A percentile compares a stretch with the other conserved stretches of the same genome.
phyloP scores from a whole-genome alignment of 257 asterid species.

The Nicotiana otophora region DNA sequence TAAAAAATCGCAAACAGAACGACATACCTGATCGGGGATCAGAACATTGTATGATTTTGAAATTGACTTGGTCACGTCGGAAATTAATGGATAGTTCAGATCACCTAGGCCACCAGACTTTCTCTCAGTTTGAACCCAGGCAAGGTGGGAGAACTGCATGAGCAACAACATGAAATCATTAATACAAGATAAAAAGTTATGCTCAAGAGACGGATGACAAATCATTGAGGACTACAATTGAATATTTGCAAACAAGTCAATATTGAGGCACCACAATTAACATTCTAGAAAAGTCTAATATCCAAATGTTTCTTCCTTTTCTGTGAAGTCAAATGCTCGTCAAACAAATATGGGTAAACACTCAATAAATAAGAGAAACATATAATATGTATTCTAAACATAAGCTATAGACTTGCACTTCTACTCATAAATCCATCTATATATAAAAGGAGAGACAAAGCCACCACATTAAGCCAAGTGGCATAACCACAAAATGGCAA shows the following conservation, averaged over 20 bases:
- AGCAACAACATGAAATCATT: slow-evolving; percentile 20
- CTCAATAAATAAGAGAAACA: no score
- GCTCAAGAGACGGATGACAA: neutral
- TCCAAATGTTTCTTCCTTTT: no score
- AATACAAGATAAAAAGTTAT: neutral
- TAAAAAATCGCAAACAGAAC: neutral
- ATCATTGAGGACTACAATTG: neutral
- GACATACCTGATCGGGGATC: slow-evolving; percentile 68
- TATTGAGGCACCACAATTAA: neutral
- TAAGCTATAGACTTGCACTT: no score
- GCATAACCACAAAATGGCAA: no score
- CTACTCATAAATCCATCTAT: no score
- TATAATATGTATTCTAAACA: no score
- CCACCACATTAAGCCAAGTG: no score
- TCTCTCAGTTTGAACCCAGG: slow-evolving; percentile 98
- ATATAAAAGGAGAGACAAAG: no score
- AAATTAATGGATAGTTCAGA: slow-evolving; percentile 72
- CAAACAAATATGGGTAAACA: no score
- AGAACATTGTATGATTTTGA: slow-evolving; percentile 59
- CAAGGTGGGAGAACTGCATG: slow-evolving; percentile 60
- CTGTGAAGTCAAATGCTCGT: no score
- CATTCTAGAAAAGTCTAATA: no score
- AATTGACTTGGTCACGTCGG: slow-evolving; percentile 81
- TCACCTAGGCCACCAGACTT: slow-evolving; percentile 96
- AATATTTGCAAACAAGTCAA: neutral